phyloP scores from a whole-genome alignment of 2,329 filamentous ascomycete species.

The Fusarium illudens region DNA sequence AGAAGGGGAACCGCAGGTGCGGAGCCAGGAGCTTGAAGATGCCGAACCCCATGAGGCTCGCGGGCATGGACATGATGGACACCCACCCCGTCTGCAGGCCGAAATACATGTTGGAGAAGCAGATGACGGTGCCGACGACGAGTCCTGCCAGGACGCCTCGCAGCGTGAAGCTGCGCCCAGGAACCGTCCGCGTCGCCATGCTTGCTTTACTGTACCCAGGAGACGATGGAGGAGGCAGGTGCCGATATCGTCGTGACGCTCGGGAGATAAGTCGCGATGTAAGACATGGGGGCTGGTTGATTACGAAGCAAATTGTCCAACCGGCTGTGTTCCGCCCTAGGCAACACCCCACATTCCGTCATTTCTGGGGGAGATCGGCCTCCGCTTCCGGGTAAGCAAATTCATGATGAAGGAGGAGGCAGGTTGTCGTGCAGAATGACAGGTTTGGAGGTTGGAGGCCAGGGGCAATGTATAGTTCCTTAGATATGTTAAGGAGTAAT shows the following conservation, averaged over 20 bases:
- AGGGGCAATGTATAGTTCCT: neutral
- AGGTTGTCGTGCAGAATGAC: neutral
- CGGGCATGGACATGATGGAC: slow-evolving; percentile 95
- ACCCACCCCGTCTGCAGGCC: slow-evolving; percentile 84
- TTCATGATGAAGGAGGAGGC: neutral
- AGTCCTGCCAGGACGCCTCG: slow-evolving; percentile 83
- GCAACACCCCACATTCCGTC: slow-evolving; percentile 11
- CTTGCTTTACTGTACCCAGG: neutral
- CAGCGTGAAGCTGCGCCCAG: slow-evolving; percentile 79
- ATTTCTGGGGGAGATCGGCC: neutral
- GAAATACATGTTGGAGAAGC: slow-evolving; percentile 98
- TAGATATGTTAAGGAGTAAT: neutral
- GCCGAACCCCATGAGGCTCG: slow-evolving; percentile 91
- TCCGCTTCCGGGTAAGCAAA: neutral
- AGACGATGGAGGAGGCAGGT: slow-evolving; percentile 5
- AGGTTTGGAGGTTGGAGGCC: neutral
- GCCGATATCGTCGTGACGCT: slow-evolving; percentile 1
- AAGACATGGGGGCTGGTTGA: neutral
- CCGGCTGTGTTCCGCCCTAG: neutral
- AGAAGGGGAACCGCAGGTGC: slow-evolving; percentile 82
- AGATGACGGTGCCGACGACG: slow-evolving; percentile 87
- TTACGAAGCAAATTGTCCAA: neutral
- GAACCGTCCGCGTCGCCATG: slow-evolving; percentile 41
- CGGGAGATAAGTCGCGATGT: neutral
- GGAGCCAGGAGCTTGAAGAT: slow-evolving; percentile 84